phyloP scores from a whole-genome alignment of 2,329 filamentous ascomycete species.

The Alternaria triticimaculans region DNA sequence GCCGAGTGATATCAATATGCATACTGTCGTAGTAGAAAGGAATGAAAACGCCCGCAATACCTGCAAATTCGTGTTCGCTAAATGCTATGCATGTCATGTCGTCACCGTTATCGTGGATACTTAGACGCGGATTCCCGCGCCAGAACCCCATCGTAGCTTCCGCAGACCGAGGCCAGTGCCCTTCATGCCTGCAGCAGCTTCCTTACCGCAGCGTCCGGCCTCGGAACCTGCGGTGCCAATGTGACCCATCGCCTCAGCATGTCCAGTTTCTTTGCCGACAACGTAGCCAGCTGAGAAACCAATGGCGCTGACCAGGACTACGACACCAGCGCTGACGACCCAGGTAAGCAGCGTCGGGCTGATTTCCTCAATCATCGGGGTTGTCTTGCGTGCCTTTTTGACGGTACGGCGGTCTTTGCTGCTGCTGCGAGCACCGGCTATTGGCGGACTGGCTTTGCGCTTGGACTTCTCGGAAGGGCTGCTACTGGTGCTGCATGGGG shows the following conservation, averaged over 20 bases:
- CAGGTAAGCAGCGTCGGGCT: conserved; percentile 69
- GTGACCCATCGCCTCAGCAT: conserved; percentile 55
- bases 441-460: conserved; percentile 51
- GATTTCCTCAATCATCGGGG: conserved; percentile 50
- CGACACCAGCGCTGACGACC: conserved; percentile 70
- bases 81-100: not conserved
- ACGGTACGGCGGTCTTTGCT: conserved; percentile 53
- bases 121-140: conserved; percentile 29
- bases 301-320: conserved; percentile 68
- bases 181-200: conserved; percentile 35
- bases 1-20: conserved; percentile 1
- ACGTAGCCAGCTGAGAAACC: conserved; percentile 71
- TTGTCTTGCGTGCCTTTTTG: conserved; percentile 53
- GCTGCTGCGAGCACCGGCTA: conserved; percentile 44
- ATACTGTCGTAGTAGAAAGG: not conserved
- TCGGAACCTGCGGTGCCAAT: conserved; percentile 37
- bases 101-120: not conserved
- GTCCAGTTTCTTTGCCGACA: conserved; percentile 65
- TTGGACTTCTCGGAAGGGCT: conserved; percentile 51
- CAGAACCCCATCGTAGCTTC: conserved; percentile 41
- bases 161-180: conserved; percentile 40
- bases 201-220: conserved; percentile 43
- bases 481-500: conserved; percentile 35
- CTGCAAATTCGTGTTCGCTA: not conserved
- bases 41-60: not conserved